These are phyloP conservation scores for Xylaria sp. DNA, from an alignment of 2,329 filamentous ascomycete genomes.

Conservation along the genomic window DNA sequence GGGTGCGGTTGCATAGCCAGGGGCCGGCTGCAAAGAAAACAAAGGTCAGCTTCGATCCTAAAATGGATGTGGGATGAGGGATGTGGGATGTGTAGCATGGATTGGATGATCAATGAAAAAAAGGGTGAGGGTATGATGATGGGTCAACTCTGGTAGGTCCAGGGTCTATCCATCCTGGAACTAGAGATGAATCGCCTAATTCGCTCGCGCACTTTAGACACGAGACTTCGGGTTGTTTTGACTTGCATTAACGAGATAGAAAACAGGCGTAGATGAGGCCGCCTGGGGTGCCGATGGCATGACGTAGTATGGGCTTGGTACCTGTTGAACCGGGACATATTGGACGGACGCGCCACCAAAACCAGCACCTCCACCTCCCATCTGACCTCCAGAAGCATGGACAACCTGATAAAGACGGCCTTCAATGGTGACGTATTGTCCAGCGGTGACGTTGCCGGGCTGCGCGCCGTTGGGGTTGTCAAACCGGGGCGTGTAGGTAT, in stretches of 20 bases:
- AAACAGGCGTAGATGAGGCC: not conserved
- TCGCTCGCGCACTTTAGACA: constrained; percentile 5
- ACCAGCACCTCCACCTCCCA: not conserved
- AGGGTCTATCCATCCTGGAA: constrained; percentile 9
- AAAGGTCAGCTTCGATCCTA: constrained; percentile 25
- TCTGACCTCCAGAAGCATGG: not conserved
- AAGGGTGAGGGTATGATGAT: not conserved
- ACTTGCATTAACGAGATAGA: constrained; percentile 40
- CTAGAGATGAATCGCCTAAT: not conserved
- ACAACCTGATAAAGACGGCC: constrained; percentile 16
- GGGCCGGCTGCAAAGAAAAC: constrained; percentile 21
- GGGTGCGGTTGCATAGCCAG: constrained; percentile 28
- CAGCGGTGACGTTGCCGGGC: constrained; percentile 9
- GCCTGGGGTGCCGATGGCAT: constrained; percentile 7
- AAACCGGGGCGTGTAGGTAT: constrained; percentile 59
- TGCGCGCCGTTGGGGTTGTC: constrained; percentile 37
- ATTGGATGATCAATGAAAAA: constrained; percentile 6
- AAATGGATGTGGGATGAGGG: not conserved
- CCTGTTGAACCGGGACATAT: constrained; percentile 30
- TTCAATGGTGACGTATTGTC: constrained; percentile 36
- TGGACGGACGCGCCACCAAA: constrained; percentile 7
- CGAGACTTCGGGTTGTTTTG: constrained; percentile 11
- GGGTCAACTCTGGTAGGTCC: not conserved
- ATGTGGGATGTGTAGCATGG: not conserved
- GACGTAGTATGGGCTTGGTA: constrained; percentile 22